These are phyloP conservation scores for Naegleria fowleri DNA, from an alignment of 208 protist genomes.

Conservation along the genomic window DNA sequence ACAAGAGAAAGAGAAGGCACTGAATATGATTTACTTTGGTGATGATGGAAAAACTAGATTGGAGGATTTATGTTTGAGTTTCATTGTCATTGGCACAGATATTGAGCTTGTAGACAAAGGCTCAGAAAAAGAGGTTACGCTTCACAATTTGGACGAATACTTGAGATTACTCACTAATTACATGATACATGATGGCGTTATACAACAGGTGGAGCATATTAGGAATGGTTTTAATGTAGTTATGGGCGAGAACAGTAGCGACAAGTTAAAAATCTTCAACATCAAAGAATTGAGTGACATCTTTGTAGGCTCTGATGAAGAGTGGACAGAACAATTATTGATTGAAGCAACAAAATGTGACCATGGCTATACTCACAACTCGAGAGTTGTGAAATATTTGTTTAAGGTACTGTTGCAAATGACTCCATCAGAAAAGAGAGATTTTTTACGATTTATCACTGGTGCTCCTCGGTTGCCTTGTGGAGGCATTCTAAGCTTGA, in stretches of 20 bases:
- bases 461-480: constrained; percentile 68
- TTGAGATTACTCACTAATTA: not conserved
- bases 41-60: constrained; percentile 34
- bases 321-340: not conserved
- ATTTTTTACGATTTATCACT: constrained; percentile 79
- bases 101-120: constrained; percentile 48
- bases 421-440: constrained; percentile 57
- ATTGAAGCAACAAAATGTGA: constrained; percentile 6
- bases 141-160: not conserved
- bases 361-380: not conserved
- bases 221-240: not conserved
- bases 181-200: not conserved
- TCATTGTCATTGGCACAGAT: constrained; percentile 61
- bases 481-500: constrained; percentile 63
- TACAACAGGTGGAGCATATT: not conserved
- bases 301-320: not conserved
- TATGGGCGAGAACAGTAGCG: not conserved
- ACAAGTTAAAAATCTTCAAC: not conserved
- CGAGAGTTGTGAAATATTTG: not conserved
- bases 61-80: constrained; percentile 60
- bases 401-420: constrained; percentile 35
- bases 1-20: not conserved
- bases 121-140: not conserved
- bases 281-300: not conserved
- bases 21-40: not conserved